Percentiles rank a stretch among this genome's conserved stretches.
phyloP scores from a whole-genome alignment of 2,329 filamentous ascomycete species.

The Phaeosphaeriaceae sp. region DNA sequence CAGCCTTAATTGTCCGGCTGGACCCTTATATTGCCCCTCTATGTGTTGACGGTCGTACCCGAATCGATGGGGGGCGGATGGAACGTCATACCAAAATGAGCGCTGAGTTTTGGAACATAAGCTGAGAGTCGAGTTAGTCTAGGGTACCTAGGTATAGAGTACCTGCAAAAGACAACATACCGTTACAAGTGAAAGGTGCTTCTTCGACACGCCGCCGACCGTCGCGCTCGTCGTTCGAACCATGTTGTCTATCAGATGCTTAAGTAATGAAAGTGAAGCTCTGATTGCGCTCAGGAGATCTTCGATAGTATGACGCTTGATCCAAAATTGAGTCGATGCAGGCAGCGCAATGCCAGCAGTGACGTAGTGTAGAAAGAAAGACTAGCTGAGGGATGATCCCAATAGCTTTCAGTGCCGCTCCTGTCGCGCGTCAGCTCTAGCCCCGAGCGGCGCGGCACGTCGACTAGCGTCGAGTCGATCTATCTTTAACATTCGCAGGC shows the following conservation, averaged over 20 bases:
- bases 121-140: constrained; percentile 55
- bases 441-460: neutral
- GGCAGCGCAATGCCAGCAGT: too few relatives aligned
- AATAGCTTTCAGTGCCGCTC: neutral
- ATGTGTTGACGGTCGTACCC: constrained; percentile 1
- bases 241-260: neutral
- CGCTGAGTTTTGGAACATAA: constrained; percentile 80
- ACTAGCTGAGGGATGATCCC: neutral
- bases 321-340: neutral
- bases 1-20: constrained; percentile 5
- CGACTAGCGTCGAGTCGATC: neutral
- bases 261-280: neutral
- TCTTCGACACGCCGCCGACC: constrained; percentile 66
- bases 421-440: neutral
- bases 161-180: constrained; percentile 47
- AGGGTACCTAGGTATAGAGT: neutral
- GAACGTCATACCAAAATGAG: constrained; percentile 68
- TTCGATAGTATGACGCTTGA: neutral
- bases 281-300: neutral
- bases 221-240: constrained; percentile 21
- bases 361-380: too few relatives aligned
- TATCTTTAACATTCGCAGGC: neutral
- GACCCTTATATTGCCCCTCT: too few relatives aligned
- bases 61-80: constrained; percentile 1
- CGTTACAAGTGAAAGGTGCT: constrained; percentile 70